Evolutionary conservation across 2,329 filamentous ascomycete genomes (phyloP), one percentile per base, ranked within the genome.

Genomic region (Alternaria hordeiaustralica): DNA sequence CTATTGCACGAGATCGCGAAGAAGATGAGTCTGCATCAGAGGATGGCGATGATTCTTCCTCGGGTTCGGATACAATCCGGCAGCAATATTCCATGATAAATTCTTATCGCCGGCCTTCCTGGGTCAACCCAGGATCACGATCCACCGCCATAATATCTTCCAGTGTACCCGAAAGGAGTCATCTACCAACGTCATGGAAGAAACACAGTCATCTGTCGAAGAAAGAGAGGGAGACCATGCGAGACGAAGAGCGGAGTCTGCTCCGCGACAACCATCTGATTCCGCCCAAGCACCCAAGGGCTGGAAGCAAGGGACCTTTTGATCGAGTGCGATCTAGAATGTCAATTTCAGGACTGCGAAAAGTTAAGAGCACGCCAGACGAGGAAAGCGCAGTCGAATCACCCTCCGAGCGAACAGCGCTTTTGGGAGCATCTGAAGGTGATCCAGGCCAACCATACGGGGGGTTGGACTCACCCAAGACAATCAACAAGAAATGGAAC

Each of bases 21-120:
- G 78, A 80, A 12, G 78, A 79, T 57, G 45, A 68, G 6, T 69
- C 93, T 75, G 81, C 92, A 8, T 90, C 87, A 64, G 85, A 71
- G 9, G 63, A 64, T 44, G 88, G 89, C 33, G 84, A 88, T 56
- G 87, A 87, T 43, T 81, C 69, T 18, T 76, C 66, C 59, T 81
- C 69, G 82, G 59, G 83, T 79, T 74, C 71, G 6, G 75, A 85
- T 85, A 82, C 83, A 10, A 71, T 83, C 57, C 80, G 82, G 68
- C 80, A 82, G 68, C 80, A 82, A 51, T 79, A 73, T 61, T 78
- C 87, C 15, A 84, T 91, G 81, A 84, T 85, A 18, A 86, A 87
- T 36, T 87, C 87, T 30, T 97, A 96, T 81, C 88, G 92, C 59
- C 87, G 93, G 49, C 92, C 93, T 1, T 92, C 89, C 69, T 91